These are phyloP conservation scores for Lactifluus hygrophoroides DNA, from an alignment of 768 basidiomycete genomes.

Conservation along the genomic window DNA sequence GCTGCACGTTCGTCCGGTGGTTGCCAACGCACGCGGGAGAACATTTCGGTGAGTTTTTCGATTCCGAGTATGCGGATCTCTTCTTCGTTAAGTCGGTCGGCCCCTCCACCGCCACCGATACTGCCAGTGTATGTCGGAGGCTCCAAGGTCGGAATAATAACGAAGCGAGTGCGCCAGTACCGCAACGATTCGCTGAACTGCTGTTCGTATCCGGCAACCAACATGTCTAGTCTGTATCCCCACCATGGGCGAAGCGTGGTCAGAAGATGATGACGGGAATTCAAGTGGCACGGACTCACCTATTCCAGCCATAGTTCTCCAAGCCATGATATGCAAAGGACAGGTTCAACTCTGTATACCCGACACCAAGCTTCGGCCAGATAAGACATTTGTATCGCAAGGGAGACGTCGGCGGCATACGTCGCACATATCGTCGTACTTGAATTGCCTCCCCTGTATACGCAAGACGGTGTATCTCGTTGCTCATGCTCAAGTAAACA, in stretches of 20 bases:
- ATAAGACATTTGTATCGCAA: constrained; percentile 83
- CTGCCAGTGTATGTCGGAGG: constrained; percentile 39
- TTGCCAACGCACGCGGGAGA: constrained; percentile 79
- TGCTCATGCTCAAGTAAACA: constrained; percentile 89
- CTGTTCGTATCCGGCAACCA: constrained; percentile 75
- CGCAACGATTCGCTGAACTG: constrained; percentile 74
- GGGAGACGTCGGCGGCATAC: constrained; percentile 52
- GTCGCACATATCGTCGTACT: constrained; percentile 76
- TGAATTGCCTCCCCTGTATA: constrained; percentile 89
- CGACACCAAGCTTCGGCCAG: constrained; percentile 86
- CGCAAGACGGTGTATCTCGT: constrained; percentile 88
- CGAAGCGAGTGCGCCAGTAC: constrained; percentile 91
- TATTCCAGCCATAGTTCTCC: constrained; percentile 82
- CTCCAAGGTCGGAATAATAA: constrained; percentile 82
- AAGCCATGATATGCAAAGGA: constrained; percentile 71
- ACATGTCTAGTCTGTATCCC: constrained; percentile 62
- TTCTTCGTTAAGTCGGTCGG: constrained; percentile 75
- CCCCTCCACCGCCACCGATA: constrained; percentile 41
- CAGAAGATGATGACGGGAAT: background rate
- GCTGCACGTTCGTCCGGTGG: constrained; percentile 43
- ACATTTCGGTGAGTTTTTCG: constrained; percentile 83
- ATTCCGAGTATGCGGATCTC: constrained; percentile 86
- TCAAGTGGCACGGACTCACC: constrained; percentile 35
- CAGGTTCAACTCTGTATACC: constrained; percentile 73
- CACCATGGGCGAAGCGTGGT: background rate